These are phyloP conservation scores for Tricharina praecox DNA, from an alignment of 495 filamentous ascomycete genomes.

Conservation along the genomic window DNA sequence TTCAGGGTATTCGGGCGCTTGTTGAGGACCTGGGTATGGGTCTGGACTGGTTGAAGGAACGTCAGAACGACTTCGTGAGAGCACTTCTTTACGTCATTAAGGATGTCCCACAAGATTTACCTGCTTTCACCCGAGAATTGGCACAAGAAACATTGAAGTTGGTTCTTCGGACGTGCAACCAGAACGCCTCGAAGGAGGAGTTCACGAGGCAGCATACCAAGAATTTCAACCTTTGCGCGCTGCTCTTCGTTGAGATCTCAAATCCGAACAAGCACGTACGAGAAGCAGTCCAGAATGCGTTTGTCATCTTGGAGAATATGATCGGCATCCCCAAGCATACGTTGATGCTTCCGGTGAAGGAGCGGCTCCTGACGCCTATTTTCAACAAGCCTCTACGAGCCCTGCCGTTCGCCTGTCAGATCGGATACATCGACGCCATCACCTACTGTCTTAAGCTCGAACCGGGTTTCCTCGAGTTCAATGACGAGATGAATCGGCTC, in stretches of 20 bases:
- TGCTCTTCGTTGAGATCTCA: constrained; percentile 69
- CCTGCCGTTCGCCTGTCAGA: constrained; percentile 78
- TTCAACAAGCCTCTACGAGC: constrained; percentile 89
- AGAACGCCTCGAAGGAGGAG: constrained; percentile 57
- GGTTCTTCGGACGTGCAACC: constrained; percentile 57
- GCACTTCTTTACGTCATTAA: constrained; percentile 92
- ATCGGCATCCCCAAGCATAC: constrained; percentile 64
- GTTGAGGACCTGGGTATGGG: constrained; percentile 65
- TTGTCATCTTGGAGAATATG: constrained; percentile 63
- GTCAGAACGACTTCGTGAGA: constrained; percentile 67
- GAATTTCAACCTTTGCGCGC: constrained; percentile 56
- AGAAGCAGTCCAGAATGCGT: constrained; percentile 60
- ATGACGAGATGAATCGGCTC: constrained; percentile 73
- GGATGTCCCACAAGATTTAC: constrained; percentile 83
- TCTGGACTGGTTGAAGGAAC: constrained; percentile 61
- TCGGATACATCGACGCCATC: constrained; percentile 94
- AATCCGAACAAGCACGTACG: constrained; percentile 93
- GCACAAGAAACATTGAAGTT: constrained; percentile 68
- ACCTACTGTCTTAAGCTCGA: constrained; percentile 80
- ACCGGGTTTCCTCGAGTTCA: constrained; percentile 70
- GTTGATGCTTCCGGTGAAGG: constrained; percentile 70
- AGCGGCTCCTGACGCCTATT: constrained; percentile 67
- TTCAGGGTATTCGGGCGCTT: constrained; percentile 69
- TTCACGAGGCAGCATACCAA: constrained; percentile 43
- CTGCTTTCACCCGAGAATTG: constrained; percentile 63